These are phyloP conservation scores for Daldinia vernicosa DNA, from an alignment of 495 filamentous ascomycete genomes.

Conservation along the genomic window DNA sequence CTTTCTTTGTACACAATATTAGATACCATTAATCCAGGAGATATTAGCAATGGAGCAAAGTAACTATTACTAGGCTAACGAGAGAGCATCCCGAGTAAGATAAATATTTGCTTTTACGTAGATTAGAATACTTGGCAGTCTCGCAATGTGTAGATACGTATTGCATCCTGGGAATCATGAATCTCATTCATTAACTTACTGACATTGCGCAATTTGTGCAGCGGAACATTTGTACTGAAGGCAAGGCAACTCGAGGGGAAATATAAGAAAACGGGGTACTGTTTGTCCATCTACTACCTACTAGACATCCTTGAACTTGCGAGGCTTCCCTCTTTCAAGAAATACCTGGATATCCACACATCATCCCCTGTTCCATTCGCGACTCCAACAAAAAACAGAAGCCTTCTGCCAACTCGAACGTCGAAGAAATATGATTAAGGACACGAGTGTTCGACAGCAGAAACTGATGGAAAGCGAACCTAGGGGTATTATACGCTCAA, in stretches of 20 bases:
- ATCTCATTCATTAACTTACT: slow-evolving; percentile 32
- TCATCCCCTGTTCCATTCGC: slow-evolving; percentile 23
- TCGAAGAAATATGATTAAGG: slow-evolving; percentile 27
- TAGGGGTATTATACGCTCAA: slow-evolving; percentile 47
- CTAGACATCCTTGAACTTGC: slow-evolving; percentile 4
- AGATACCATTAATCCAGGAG: not conserved
- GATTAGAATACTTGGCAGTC: not conserved
- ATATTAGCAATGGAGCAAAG: not conserved
- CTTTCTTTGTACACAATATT: not conserved
- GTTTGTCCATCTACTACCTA: slow-evolving; percentile 22
- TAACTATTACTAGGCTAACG: not conserved
- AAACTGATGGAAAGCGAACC: slow-evolving; percentile 20
- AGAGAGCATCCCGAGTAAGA: not conserved
- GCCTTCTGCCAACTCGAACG: slow-evolving; percentile 31
- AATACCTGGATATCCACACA: slow-evolving; percentile 29
- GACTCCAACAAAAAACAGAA: slow-evolving; percentile 22
- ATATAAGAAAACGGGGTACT: slow-evolving; percentile 20
- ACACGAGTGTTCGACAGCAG: slow-evolving; percentile 21
- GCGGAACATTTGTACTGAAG: slow-evolving; percentile 13
- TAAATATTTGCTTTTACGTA: not conserved
- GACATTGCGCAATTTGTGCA: slow-evolving; percentile 26
- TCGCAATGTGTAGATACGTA: not conserved
- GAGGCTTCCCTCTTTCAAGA: slow-evolving; percentile 21
- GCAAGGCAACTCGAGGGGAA: slow-evolving; percentile 12
- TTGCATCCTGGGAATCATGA: slow-evolving; percentile 19